phyloP scores from a whole-genome alignment of 1,284 basidiomycete species.

The Sanghuangporus baumii region DNA sequence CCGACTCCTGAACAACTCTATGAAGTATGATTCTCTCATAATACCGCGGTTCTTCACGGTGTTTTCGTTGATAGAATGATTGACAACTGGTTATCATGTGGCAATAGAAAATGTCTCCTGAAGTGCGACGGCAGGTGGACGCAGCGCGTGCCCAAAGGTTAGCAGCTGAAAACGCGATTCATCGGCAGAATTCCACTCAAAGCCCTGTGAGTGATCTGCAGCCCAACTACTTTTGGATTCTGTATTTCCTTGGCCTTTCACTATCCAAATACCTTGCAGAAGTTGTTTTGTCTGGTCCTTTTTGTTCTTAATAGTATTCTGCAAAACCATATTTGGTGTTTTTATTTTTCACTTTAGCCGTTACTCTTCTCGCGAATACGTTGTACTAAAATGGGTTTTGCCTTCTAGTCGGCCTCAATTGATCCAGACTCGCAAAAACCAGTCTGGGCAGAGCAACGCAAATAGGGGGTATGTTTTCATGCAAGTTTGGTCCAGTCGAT shows the following conservation, averaged over 20 bases:
- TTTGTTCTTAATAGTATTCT: no score
- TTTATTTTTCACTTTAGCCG: background rate
- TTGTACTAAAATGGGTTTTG: background rate
- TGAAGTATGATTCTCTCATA: slow-evolving; percentile 12
- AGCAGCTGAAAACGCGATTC: slow-evolving; percentile 16
- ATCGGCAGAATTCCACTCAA: slow-evolving; percentile 8
- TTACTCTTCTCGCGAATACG: background rate
- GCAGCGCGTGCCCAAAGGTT: slow-evolving; percentile 15
- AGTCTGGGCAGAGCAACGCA: slow-evolving; percentile 16
- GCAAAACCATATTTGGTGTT: background rate
- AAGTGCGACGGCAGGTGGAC: slow-evolving; percentile 20
- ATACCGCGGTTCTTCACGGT: background rate
- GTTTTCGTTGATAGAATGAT: background rate
- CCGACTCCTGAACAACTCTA: slow-evolving; percentile 23
- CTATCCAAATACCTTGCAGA: background rate
- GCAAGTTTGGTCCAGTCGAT: background rate
- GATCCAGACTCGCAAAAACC: slow-evolving; percentile 16
- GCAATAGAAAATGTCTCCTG: slow-evolving; percentile 20
- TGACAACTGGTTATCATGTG: background rate
- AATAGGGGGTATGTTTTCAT: background rate
- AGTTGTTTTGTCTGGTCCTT: background rate
- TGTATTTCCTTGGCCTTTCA: background rate
- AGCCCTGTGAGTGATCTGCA: slow-evolving; percentile 1
- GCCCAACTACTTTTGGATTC: background rate
- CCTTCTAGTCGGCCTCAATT: background rate